Conservation (phyloP, 73 alveolate species). For the Paramecium tetraurelia region DNA sequence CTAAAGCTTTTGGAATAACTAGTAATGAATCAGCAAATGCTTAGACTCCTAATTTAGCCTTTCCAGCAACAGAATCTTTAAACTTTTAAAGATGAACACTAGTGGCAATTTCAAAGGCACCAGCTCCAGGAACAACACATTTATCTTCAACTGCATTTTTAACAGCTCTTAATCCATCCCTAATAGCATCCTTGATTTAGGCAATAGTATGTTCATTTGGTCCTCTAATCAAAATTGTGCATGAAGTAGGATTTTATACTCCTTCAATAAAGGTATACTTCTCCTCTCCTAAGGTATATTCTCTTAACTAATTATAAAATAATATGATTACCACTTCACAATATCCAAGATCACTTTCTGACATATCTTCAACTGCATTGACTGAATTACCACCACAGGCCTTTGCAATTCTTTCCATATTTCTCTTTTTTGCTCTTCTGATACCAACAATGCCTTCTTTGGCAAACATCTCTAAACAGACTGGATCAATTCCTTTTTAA, state of each 20-base stretch:
- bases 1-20: slow-evolving; percentile 88
- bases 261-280: slow-evolving; percentile 99
- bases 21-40: slow-evolving; percentile 93
- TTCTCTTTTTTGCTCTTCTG: slow-evolving; percentile 99
- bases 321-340: slow-evolving; percentile 23
- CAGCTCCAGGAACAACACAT: slow-evolving; percentile 99
- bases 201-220: slow-evolving; percentile 99
- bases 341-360: slow-evolving; percentile 96
- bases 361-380: slow-evolving; percentile 98
- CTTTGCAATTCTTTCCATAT: slow-evolving; percentile 98
- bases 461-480: slow-evolving; percentile 98
- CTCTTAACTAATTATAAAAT: slow-evolving; percentile 72
- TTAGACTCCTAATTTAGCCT: slow-evolving; percentile 92
- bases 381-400: slow-evolving; percentile 99
- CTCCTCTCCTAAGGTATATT: slow-evolving; percentile 97
- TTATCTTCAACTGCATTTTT: slow-evolving; percentile 96
- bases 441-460: slow-evolving; percentile 99
- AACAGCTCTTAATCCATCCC: slow-evolving; percentile 99
- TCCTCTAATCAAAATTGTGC: slow-evolving; percentile 99
- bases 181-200: slow-evolving; percentile 96
- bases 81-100: slow-evolving; percentile 72
- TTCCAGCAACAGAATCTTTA: slow-evolving; percentile 74
- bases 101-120: slow-evolving; percentile 98
- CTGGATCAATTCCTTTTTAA: slow-evolving; percentile 99
- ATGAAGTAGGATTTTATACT: slow-evolving; percentile 98